Evolutionary conservation across 2,329 filamentous ascomycete genomes (phyloP), one percentile per base, ranked within the genome.

Genomic region (Diaporthe citriasiana): DNA sequence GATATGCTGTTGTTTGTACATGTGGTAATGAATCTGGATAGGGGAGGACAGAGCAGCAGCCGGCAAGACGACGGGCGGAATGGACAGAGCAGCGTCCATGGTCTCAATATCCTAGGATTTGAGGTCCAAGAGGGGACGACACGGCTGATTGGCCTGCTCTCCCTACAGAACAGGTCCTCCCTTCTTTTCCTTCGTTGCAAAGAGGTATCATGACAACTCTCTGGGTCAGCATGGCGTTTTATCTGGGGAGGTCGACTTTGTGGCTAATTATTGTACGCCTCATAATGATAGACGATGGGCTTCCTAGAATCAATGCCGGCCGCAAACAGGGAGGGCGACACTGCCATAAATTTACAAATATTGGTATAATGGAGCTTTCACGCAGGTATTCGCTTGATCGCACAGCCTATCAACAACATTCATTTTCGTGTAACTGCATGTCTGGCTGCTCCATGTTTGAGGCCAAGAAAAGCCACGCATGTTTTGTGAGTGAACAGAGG

Each of bases 221-320:
- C 59, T 71, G 45, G 56, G 45, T 63, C 56, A 71, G 70, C 70
- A 45, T 55, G 70, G 70, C 47, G 70, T 71, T 71, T 71, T 8
- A 19, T 27, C 30, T 7, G 45, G 63, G 17, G 47, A 42, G 59
- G 35, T 63, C 35, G 35, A 19, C 27, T 38, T 25, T 53, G 45
- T 60, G 70, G 42, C 38, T 33, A 53, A 27, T 19, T 33, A 55
- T 33, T 63, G 1, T 10, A 30, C 27, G 25, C 42, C 30, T 50
- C 30, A 45, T 63, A 40, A 71, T 53, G 45, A 45, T 71, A 63
- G 70, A 71, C 45, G 19, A n/a, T 35, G 56, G 56, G 30, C 47
- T 53, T 53, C 59, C 56, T 71, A 71, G 70, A 71, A 38, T 50
- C 45, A 45, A 30, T 51, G 33, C 22, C n/a, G 33, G 33, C 3